Base-by-base conservation (phyloP, 1,284 basidiomycete genomes). In the Grifola frondosa region DNA sequence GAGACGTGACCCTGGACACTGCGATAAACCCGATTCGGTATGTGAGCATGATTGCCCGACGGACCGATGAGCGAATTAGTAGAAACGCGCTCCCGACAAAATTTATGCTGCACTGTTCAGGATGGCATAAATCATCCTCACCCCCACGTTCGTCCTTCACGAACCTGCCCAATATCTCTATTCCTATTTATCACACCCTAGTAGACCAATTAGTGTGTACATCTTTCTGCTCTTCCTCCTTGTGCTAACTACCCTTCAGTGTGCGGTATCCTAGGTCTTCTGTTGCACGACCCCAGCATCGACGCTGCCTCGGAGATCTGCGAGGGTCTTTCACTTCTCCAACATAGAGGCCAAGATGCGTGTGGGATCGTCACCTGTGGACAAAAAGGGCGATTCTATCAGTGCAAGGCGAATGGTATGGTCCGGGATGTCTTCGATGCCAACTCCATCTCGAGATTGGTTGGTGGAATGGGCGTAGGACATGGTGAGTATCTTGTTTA, bases 341-440 rank as follows among this genome's bases (percentile, higher is more conserved):
- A 97, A 64, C 94, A 97, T 64, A 78, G 94, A 62, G 96, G 96
- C 24, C 96, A 99, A 66, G 96, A 99, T 77, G 97, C 97, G 1
- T 97, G 95, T 52, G 97, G 97, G 42, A 89, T 99, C 60, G 89
- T 99, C 47, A 99, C 97, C 35, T 97, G 97, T 65, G 97, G 95
- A 4, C 80, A 84, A 13, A 93, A 93, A 61, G 97, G 97, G 34
- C 84, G 95, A 34, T 91, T 99, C 67, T 96, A 90, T 68, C 97
- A 99, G 67, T 94, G 91, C 77, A 99, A 99, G 71, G 92, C 94
- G n/a, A 99, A 99, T 65, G 97, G 97, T 31, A 99, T 99, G 97
- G 96, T 99, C 58, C 81, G 96, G 45, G 97, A 99, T 65, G 90
- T 99, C 49, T 96, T 99, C 67, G 94, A 97, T 66, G 75, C 80